Conservation (phyloP, 2,329 filamentous ascomycete species). For the Diatrype stigma region DNA sequence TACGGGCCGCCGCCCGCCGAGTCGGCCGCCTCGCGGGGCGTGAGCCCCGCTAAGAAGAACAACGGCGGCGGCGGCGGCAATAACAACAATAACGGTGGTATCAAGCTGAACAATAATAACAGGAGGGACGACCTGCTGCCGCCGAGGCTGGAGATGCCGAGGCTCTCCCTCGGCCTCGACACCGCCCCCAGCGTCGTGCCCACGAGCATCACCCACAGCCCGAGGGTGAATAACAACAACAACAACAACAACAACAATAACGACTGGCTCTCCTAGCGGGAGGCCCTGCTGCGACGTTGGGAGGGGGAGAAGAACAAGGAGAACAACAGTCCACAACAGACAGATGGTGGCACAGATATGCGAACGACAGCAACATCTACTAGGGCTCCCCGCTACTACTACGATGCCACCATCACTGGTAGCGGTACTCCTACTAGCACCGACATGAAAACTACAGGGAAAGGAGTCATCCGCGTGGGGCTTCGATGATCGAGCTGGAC, state of each 20-base stretch:
- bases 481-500: background rate
- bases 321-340: background rate
- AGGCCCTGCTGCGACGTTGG: conserved; percentile 12
- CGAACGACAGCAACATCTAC: too few relatives aligned
- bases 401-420: too few relatives aligned
- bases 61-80: conserved; percentile 30
- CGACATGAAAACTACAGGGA: background rate
- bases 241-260: conserved; percentile 8
- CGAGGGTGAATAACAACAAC: background rate
- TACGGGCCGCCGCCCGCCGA: conserved; percentile 54
- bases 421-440: too few relatives aligned
- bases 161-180: conserved; percentile 47
- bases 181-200: conserved; percentile 4
- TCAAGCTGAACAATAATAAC: conserved; percentile 22
- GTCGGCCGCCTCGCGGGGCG: conserved; percentile 23
- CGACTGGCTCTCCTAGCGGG: conserved; percentile 28
- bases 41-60: conserved; percentile 45
- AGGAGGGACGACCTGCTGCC: conserved; percentile 51
- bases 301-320: conserved; percentile 1
- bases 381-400: too few relatives aligned
- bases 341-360: too few relatives aligned
- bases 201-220: background rate
- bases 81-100: background rate
- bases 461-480: background rate
- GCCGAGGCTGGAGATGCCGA: conserved; percentile 59